Conservation (phyloP, 805 yeast genomes). For the Priceomyces melissophilus region DNA sequence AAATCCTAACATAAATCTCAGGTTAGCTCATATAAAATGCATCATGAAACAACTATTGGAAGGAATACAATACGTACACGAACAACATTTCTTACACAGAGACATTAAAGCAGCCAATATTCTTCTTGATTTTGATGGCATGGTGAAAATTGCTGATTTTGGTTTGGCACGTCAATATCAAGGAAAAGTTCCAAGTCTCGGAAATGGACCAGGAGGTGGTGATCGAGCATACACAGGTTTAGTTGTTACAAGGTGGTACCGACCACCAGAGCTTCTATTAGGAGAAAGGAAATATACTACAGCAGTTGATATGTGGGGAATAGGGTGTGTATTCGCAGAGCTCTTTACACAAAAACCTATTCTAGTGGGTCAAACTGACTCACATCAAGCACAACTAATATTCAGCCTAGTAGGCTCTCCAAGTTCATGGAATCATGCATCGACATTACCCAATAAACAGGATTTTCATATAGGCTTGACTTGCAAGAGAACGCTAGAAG, state of each 20-base stretch:
- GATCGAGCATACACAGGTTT: constrained; percentile 50
- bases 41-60: constrained; percentile 71
- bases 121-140: constrained; percentile 70
- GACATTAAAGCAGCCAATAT: constrained; percentile 97
- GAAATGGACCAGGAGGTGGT: constrained; percentile 58
- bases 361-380: constrained; percentile 77
- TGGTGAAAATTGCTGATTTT: constrained; percentile 89
- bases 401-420: constrained; percentile 86
- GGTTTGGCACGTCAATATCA: constrained; percentile 81
- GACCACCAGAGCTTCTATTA: constrained; percentile 89
- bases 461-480: constrained; percentile 45
- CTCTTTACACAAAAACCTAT: constrained; percentile 79
- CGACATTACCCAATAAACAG: constrained; percentile 53
- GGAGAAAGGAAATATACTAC: constrained; percentile 88
- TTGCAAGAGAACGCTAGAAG: constrained; percentile 44
- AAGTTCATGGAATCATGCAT: constrained; percentile 59
- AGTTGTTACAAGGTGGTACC: constrained; percentile 96
- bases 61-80: constrained; percentile 82
- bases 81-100: constrained; percentile 61
- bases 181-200: constrained; percentile 55
- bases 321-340: constrained; percentile 95
- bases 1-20: constrained; percentile 63
- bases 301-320: constrained; percentile 97
- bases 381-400: constrained; percentile 81
- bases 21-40: constrained; percentile 73